phyloP scores from a whole-genome alignment of 176 grass and related monocot genomes.

The Oryza longistaminata region DNA sequence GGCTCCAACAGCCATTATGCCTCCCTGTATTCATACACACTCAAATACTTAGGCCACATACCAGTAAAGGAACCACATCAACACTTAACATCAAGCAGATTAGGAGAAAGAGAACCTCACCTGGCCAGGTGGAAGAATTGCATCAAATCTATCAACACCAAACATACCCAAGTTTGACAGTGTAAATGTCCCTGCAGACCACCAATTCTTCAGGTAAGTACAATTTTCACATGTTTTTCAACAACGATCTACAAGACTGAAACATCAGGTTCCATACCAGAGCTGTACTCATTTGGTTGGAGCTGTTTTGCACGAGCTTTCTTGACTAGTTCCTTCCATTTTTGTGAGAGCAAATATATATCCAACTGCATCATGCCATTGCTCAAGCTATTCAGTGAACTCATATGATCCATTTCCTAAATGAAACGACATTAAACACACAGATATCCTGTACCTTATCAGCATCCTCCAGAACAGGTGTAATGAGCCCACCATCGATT shows the following conservation, averaged over 20 bases:
- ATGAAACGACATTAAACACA: background rate
- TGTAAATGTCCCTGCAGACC: constrained; percentile 84
- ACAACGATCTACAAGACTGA: background rate
- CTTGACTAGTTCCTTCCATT: constrained; percentile 93
- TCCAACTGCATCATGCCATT: constrained; percentile 64
- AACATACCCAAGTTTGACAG: constrained; percentile 98
- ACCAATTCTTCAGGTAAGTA: constrained; percentile 36
- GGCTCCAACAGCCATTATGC: constrained; percentile 97
- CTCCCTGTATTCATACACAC: constrained; percentile 59
- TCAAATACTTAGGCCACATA: constrained; percentile 15
- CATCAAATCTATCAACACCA: constrained; percentile 95
- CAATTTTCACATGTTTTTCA: background rate
- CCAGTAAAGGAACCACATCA: background rate
- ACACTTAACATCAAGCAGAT: background rate
- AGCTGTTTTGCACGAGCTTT: constrained; percentile 92
- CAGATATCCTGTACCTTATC: constrained; percentile 64
- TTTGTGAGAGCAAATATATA: constrained; percentile 93
- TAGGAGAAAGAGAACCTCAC: constrained; percentile 39
- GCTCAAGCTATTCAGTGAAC: constrained; percentile 29
- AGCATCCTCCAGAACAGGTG: constrained; percentile 86
- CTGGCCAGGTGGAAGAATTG: constrained; percentile 99
- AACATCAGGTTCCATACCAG: constrained; percentile 49
- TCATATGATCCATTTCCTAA: background rate
- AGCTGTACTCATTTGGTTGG: constrained; percentile 89
- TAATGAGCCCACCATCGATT: constrained; percentile 90